Conservation (phyloP, 805 yeast genomes). For the Barnettozyma populi region DNA sequence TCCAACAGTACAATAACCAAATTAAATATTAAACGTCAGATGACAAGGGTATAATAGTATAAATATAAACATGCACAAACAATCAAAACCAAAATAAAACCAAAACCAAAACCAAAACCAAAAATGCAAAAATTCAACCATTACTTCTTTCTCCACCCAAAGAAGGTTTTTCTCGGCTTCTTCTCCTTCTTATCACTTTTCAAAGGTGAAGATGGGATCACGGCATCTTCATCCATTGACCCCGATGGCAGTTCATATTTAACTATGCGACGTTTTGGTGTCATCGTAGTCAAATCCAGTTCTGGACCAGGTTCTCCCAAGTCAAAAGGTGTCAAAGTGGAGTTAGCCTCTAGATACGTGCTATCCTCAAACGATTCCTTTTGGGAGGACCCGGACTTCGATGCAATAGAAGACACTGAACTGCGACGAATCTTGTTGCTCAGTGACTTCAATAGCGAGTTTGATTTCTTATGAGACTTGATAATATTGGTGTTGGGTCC, state of each 20-base stretch:
- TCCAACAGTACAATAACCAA: neutral
- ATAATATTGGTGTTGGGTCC: neutral
- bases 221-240: neutral
- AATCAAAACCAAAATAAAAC: neutral
- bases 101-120: neutral
- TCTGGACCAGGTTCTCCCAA: slow-evolving; percentile 28
- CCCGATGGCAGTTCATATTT: slow-evolving; percentile 47
- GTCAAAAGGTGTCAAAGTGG: slow-evolving; percentile 22
- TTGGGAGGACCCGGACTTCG: neutral
- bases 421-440: slow-evolving; percentile 17
- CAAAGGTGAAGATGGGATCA: neutral
- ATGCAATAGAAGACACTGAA: slow-evolving; percentile 14
- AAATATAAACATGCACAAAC: neutral
- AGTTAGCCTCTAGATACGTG: slow-evolving; percentile 18
- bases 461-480: slow-evolving; percentile 20
- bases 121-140: neutral
- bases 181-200: slow-evolving; percentile 2
- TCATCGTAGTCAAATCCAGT: slow-evolving; percentile 22
- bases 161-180: slow-evolving; percentile 10
- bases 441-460: slow-evolving; percentile 18
- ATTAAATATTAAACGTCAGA: slow-evolving; percentile 1
- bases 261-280: slow-evolving; percentile 44
- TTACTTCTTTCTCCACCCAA: slow-evolving; percentile 14
- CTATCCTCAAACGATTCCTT: slow-evolving; percentile 5
- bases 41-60: neutral